Base-by-base conservation (phyloP, 1,284 basidiomycete genomes). In the Thelephora terrestris region DNA sequence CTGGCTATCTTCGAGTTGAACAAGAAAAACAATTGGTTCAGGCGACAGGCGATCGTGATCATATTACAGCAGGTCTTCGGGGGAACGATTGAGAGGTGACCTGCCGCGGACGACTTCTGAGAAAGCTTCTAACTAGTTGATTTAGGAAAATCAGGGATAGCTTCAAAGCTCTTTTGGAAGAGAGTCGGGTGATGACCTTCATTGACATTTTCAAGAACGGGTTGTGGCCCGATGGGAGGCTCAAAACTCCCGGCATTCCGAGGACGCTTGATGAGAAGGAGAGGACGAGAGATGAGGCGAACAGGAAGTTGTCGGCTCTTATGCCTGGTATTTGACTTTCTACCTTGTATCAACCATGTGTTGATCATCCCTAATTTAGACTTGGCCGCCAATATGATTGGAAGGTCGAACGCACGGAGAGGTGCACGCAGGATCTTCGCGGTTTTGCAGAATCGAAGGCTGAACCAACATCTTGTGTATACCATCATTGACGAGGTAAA, bases 21-120 rank as follows among this genome's bases (percentile, higher is more conserved):
- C 65, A 91, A 91, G 70, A 87, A 90, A 64, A 90, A 94, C 59
- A 94, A 94, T 56, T 99, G 95, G 95, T 71, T 98, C 27, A 74
- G 94, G 46, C 75, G 91, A n/a, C 94, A 97, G 64, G 94, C 95
- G 1, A 91, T 97, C 55, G 88, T 97, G 12, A 91, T 98, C 49
- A 91, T 98, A 51, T 69, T 98, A 43, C 95, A 98, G 64, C 94
- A 98, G 61, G 81, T 97, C 4, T 73, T 99, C 4, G 95, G 94
- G 5, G 88, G 89, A 9, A 98, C 95, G 0, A 92, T 98, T 54
- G 95, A 99, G 65, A 73, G 91, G 90, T 92, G 49, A 56, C 74
- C 7, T 62, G 2, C 14, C 6, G 39, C 5, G 29, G 20, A 43
- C 17, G 36, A 34, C 50, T 35, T 20, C 17, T 3, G 16, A 42